Conservation (phyloP, 257 asterid genomes). For the Solanum chaucha region DNA sequence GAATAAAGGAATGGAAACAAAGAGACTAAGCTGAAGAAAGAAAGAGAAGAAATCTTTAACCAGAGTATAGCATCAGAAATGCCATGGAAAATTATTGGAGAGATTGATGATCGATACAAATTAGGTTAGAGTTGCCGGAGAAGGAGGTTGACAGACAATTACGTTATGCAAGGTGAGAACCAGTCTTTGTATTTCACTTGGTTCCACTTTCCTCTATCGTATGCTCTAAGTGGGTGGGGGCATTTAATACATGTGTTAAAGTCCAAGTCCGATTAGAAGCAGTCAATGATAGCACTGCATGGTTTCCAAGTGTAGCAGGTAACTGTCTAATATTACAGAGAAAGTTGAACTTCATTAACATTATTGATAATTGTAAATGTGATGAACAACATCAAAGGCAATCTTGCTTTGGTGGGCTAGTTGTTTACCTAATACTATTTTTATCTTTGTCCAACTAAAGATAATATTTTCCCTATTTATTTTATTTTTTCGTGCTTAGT, state of each 20-base stretch:
- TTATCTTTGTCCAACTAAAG: not conserved
- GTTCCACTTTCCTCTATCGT: not conserved
- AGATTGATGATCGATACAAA: not conserved
- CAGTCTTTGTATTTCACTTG: not conserved
- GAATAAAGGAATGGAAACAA: not conserved
- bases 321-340: not conserved
- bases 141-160: not conserved
- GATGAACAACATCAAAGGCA: not conserved
- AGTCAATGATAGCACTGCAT: not conserved
- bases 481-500: not conserved
- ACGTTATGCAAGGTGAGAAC: not conserved
- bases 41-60: not conserved
- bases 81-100: not conserved
- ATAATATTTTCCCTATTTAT: not conserved
- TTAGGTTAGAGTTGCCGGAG: not conserved
- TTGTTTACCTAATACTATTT: not conserved
- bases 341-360: not conserved
- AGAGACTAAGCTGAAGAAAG: not conserved
- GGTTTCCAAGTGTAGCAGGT: not conserved
- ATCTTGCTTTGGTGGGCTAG: not conserved
- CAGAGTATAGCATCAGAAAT: not conserved
- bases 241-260: not conserved
- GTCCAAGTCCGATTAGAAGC: not conserved
- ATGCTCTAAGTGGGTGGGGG: not conserved
- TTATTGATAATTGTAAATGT: not conserved